Evolutionary conservation across 2,329 filamentous ascomycete species (phyloP).

Genomic region (Allantophomopsis lycopodina): DNA sequence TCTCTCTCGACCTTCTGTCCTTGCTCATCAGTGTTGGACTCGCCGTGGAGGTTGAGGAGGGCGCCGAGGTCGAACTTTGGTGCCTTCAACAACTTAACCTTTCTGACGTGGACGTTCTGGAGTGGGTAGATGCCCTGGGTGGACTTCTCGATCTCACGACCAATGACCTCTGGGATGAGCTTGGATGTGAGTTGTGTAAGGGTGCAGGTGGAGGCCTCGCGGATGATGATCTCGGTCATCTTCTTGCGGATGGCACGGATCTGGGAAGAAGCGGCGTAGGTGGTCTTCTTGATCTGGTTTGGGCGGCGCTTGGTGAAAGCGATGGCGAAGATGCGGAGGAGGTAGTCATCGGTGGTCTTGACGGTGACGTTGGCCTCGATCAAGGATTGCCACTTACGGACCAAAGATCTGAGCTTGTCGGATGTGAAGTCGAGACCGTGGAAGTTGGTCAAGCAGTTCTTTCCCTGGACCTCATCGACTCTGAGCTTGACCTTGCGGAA

Average conservation of each 20-base stretch:
- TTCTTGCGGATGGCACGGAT: slow-evolving; percentile 98
- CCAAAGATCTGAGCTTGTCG: slow-evolving; percentile 97
- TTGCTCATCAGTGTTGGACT: slow-evolving; percentile 89
- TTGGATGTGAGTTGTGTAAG: slow-evolving; percentile 95
- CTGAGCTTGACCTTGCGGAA: slow-evolving; percentile 99
- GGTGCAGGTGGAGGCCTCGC: slow-evolving; percentile 88
- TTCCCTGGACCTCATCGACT: slow-evolving; percentile 97
- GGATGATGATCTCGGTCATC: slow-evolving; percentile 98
- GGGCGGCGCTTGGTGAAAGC: slow-evolving; percentile 98
- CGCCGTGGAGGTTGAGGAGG: slow-evolving; percentile 92
- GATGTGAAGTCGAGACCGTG: slow-evolving; percentile 99
- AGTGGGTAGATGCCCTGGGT: slow-evolving; percentile 99
- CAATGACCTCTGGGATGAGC: slow-evolving; percentile 98
- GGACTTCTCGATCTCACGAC: slow-evolving; percentile 98
- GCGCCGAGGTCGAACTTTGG: slow-evolving; percentile 99
- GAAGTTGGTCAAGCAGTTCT: slow-evolving; percentile 99
- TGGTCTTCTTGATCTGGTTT: slow-evolving; percentile 99
- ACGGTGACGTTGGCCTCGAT: slow-evolving; percentile 99
- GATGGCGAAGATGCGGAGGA: slow-evolving; percentile 96
- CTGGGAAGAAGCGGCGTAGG: slow-evolving; percentile 92
- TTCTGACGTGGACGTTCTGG: slow-evolving; percentile 99
- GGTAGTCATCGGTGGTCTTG: slow-evolving; percentile 99
- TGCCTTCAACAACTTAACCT: slow-evolving; percentile 98
- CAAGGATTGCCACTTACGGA: slow-evolving; percentile 98
- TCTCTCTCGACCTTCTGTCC: slow-evolving; percentile 98